These are phyloP conservation scores for Penstemon barbatus DNA, from an alignment of 257 asterid genomes.

Conservation along the genomic window DNA sequence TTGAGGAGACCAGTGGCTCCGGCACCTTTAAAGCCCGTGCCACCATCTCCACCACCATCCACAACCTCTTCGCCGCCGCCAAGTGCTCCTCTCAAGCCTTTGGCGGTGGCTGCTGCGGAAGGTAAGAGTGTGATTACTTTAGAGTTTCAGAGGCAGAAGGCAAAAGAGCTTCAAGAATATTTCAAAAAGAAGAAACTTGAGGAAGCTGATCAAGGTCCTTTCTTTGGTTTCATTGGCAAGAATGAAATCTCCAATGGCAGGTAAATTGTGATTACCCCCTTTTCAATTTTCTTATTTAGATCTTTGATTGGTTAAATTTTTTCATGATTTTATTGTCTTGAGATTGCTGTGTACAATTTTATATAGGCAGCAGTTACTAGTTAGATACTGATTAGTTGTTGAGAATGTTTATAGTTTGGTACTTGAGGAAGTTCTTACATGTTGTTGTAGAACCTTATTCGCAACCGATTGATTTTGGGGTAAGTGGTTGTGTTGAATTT, in stretches of 20 bases:
- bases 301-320: not conserved
- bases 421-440: not conserved
- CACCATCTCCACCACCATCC: conserved; percentile 49
- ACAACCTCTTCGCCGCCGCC: conserved; percentile 32
- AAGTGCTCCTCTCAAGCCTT: conserved; percentile 45
- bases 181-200: conserved; percentile 92
- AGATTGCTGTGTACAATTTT: not conserved
- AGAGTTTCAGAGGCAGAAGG: conserved; percentile 97
- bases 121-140: conserved; percentile 57
- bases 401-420: not conserved
- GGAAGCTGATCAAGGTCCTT: conserved; percentile 83
- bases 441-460: not conserved
- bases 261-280: conserved; percentile 31
- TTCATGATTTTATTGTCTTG: not conserved
- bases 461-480: not conserved
- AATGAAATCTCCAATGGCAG: conserved; percentile 96
- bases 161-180: conserved; percentile 89
- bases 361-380: not conserved
- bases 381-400: not conserved
- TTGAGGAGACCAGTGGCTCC: conserved; percentile 86
- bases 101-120: conserved; percentile 40
- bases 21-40: conserved; percentile 75
- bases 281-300: not conserved
- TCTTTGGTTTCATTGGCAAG: conserved; percentile 86
- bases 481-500: no score